Base-by-base conservation (phyloP, 2,329 filamentous ascomycete species). In the Aureobasidium pullulans region DNA sequence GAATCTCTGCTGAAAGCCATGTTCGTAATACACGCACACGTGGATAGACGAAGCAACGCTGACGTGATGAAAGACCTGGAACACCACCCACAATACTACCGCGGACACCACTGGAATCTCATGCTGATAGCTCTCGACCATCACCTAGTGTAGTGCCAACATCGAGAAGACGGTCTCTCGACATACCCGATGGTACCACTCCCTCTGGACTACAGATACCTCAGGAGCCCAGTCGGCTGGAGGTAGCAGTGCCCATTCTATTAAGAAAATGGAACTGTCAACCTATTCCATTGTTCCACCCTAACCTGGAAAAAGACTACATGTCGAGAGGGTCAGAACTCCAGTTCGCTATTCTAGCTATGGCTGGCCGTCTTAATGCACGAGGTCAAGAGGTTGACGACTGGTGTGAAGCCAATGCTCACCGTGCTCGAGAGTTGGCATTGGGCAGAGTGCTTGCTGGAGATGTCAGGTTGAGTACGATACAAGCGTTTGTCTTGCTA, bases 371-470 rank as follows among this genome's bases (percentile, higher is more conserved):
- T 36, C 56, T 59, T 16, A 50, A 59, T 44, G 44, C 44, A 34
- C 28, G 32, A 28, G 56, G 44, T 28, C 47, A 32, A 19, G 56
- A 59, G 13, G 36, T 59, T 13, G 47, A 59, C 34, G 37, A 49
- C 7, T 57, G 54, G 54, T 57, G 54, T 13, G 56, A 59, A 19
- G 44, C 56, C n/a, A 59, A 59, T 50, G 56, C 56, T 43, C 44
- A 49, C 6, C 47, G 47, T 44, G 44, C 56, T 15, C 37, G 56
- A 10, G 47, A 59, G 13, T 15, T 44, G 15, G 56, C 47, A 3
- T 11, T 44, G 36, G 37, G 23, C 7, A 46, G 46, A 29, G 37
- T 59, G 2, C 44, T 49, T 9, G 37, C 47, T 19, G 56, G 56
- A 1, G 42, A 50, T 10, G 47, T 59, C 29, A 42, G 56, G 29